Percentiles rank a stretch among this genome's conserved stretches.
phyloP scores from a whole-genome alignment of 768 basidiomycete species.

The Amanita phalloides region DNA sequence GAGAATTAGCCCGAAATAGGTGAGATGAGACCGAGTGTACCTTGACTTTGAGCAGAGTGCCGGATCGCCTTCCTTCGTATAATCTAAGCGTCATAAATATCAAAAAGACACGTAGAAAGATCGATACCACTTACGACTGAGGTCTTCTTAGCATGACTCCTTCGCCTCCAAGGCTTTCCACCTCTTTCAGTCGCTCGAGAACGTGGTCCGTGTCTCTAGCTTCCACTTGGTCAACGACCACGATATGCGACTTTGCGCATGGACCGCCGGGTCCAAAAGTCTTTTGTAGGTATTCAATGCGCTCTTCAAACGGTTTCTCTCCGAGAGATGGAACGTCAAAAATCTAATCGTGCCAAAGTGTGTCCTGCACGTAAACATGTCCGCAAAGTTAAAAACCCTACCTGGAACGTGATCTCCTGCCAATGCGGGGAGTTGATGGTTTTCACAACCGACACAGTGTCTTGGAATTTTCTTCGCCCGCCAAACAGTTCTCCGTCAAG shows the following conservation, averaged over 20 bases:
- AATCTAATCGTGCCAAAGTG: slow-evolving; percentile 21
- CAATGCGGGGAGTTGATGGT: slow-evolving; percentile 46
- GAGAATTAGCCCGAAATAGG: not conserved
- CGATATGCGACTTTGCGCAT: slow-evolving; percentile 29
- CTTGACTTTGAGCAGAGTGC: slow-evolving; percentile 45
- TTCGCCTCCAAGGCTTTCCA: slow-evolving; percentile 45
- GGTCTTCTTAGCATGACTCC: slow-evolving; percentile 48
- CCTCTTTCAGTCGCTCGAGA: slow-evolving; percentile 39
- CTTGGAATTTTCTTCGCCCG: slow-evolving; percentile 46
- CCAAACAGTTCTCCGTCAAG: slow-evolving; percentile 53
- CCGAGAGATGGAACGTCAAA: slow-evolving; percentile 47
- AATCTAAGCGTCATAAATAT: slow-evolving; percentile 16
- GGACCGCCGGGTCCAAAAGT: slow-evolving; percentile 37
- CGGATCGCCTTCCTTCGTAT: slow-evolving; percentile 41
- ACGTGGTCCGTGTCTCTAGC: slow-evolving; percentile 39
- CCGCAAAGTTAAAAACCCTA: slow-evolving; percentile 12
- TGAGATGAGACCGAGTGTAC: slow-evolving; percentile 11
- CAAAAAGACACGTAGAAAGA: not conserved
- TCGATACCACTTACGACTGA: slow-evolving; percentile 26
- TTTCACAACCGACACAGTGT: slow-evolving; percentile 50
- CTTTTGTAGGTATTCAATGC: slow-evolving; percentile 30
- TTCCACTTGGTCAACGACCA: slow-evolving; percentile 36
- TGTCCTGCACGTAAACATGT: not conserved
- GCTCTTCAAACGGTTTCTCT: slow-evolving; percentile 38
- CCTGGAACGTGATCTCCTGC: slow-evolving; percentile 45